Base-by-base conservation (phyloP, 805 yeast species). In the Candida tibetensis region DNA sequence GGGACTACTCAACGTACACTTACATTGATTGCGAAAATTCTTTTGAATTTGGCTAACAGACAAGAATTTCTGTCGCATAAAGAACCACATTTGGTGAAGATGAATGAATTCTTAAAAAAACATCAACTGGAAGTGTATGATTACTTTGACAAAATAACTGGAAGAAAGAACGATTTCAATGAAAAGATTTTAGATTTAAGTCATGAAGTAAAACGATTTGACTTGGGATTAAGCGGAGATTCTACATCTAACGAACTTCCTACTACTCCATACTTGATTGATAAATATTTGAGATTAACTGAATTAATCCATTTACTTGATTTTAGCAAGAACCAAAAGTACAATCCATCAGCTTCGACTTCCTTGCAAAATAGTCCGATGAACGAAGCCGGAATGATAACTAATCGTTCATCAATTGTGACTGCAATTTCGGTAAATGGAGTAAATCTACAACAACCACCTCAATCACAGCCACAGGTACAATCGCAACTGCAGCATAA, bases 1-100 rank as follows among this genome's bases (percentile, higher is more conserved):
- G 87, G 89, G 2, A 70, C 71, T 8, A 71, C 81, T 2, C 90
- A 88, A 46, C 71, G 95, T 42, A 84, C 95, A 0, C 61, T 91
- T 32, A 88, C 95, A 0, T 61, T 90, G 16, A 69, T 90, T 4
- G 88, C 97, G 7, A 91, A 91, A 55, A 72, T 82, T 4, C 56
- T 91, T 23, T 73, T 90, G 58, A 84, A 85, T 19, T 72, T 91
- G 42, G 87, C 96, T 2, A 91, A 84, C 47, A 63, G 95, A 32
- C 77, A 82, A 16, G 60, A 62, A 33, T 88, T 93, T 59, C 64
- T 64, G n/a, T 83, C 86, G 6, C 79, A 81, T 32, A 91, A 90
- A 52, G 98, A 91, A 52, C 88, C 93, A 0, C 87, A 82, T 69
- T 66, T 91, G 61, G 67, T 75, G 14, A 68, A 64, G 23, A 72